Base-by-base conservation (phyloP, 768 basidiomycete species). In the Collybia sordida region DNA sequence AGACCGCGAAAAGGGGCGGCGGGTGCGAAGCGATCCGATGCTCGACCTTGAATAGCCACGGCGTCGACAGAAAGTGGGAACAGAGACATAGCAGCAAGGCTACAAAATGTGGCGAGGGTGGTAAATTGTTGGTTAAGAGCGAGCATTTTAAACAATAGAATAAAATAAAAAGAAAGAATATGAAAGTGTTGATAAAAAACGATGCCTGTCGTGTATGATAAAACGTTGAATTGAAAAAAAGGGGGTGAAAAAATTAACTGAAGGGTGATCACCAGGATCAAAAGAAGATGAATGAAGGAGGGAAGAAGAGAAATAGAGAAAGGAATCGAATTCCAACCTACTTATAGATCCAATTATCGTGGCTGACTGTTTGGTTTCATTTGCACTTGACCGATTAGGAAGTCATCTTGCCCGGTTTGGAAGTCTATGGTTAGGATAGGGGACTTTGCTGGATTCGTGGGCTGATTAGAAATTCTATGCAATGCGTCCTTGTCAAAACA, bases 261-360 rank as follows among this genome's bases (percentile, higher is more conserved):
- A 53, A 51, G 58, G 56, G 50, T 54, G 79, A 82, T 75, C 82
- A 71, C 82, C 80, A 60, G 82, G 82, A 82, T 72, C 81, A 61
- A 62, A 54, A 55, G 53, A 71, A 55, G 67, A 63, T 65, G 65
- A 59, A 63, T 60, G 67, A 63, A 61, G 57, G 67, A 67, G 64
- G 64, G 56, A 64, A 69, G 68, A 31, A 31, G 31, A 31, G 31
- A 11, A 31, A 64, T 59, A 57, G 52, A 57, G 63, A 60, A 52
- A 54, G 42, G 45, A 34, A 49, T 50, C 18, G 15, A 21, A 45
- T 48, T n/a, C 12, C 41, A 34, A 19, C 49, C 49, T 60, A 60
- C 58, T 67, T 71, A 63, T 68, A 65, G 55, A 38, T 31, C 3
- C 31, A 31, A 1, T 4, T 6, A 6, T 14, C 5, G 35, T 51